Conservation (phyloP, 2,329 filamentous ascomycete species). For the Pyrenophora graminea region DNA sequence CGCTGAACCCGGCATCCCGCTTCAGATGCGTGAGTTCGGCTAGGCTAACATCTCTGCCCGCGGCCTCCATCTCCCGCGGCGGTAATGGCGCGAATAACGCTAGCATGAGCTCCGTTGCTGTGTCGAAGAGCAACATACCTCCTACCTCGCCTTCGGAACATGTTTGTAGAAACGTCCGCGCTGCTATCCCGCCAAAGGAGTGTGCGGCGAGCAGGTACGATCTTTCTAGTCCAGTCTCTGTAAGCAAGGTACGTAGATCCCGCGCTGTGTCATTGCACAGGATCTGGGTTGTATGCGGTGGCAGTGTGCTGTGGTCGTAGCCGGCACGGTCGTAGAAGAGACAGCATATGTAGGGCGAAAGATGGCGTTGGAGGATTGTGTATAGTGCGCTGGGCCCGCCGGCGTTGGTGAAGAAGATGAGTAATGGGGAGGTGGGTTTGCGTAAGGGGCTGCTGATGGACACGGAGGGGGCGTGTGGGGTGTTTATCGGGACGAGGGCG, state of each 20-base stretch:
- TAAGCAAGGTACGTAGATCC: constrained; percentile 8
- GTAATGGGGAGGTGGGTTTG: neutral
- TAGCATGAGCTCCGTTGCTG: constrained; percentile 16
- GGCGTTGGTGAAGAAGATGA: constrained; percentile 16
- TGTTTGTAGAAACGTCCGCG: constrained; percentile 9
- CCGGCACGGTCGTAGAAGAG: constrained; percentile 18
- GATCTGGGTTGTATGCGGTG: neutral
- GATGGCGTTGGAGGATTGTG: constrained; percentile 7
- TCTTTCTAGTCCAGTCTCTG: constrained; percentile 4
- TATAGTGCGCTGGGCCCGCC: constrained; percentile 8
- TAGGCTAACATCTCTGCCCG: constrained; percentile 8
- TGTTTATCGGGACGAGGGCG: constrained; percentile 3
- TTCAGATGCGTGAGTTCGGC: constrained; percentile 10
- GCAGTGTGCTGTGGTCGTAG: constrained; percentile 14
- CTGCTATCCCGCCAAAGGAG: constrained; percentile 14
- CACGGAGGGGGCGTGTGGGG: constrained; percentile 7
- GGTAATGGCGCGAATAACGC: constrained; percentile 9
- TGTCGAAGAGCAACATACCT: constrained; percentile 5
- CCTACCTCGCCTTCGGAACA: neutral
- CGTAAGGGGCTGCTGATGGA: constrained; percentile 7
- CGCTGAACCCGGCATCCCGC: constrained; percentile 8
- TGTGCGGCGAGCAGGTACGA: constrained; percentile 12
- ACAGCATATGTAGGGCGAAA: constrained; percentile 6
- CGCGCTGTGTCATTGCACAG: constrained; percentile 6
- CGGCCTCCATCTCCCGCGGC: neutral